A percentile compares a stretch with the other conserved stretches of the same genome.
These are phyloP conservation scores for Lathyrus aphaca DNA, from an alignment of 306 rosid genomes.

Conservation along the genomic window DNA sequence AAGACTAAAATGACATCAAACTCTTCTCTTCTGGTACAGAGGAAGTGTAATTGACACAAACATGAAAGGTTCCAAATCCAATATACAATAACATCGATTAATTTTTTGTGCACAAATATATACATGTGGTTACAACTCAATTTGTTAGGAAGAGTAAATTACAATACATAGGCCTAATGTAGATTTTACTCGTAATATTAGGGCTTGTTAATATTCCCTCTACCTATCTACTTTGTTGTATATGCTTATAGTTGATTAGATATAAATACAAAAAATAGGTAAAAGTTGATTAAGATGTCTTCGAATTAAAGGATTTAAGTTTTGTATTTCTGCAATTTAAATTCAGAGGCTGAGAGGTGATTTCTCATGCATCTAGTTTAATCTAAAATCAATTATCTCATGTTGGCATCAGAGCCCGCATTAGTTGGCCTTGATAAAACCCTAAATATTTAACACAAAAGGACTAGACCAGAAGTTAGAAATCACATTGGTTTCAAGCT, in stretches of 20 bases:
- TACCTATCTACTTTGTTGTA: neutral
- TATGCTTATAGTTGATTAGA: neutral
- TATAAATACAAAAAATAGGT: neutral
- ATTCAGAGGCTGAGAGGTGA: neutral
- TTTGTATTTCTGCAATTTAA: neutral
- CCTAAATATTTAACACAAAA: neutral
- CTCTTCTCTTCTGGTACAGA: conserved; percentile 3
- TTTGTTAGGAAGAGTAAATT: neutral
- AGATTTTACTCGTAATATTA: too few species aligned
- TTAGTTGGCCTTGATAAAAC: neutral
- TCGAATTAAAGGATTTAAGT: neutral
- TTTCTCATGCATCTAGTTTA: neutral
- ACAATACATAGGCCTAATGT: neutral
- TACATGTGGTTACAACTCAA: neutral
- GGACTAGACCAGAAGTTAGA: neutral
- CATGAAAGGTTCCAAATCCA: neutral
- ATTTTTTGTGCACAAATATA: neutral
- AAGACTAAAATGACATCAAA: conserved; percentile 5
- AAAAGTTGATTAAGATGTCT: neutral
- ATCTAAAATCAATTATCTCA: conserved; percentile 1
- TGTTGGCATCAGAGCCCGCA: neutral
- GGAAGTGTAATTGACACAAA: neutral
- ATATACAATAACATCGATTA: neutral
- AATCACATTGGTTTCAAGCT: neutral
- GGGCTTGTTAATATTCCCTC: neutral